phyloP scores from a whole-genome alignment of 1,284 basidiomycete species.

The Pseudozyma flocculosa region DNA sequence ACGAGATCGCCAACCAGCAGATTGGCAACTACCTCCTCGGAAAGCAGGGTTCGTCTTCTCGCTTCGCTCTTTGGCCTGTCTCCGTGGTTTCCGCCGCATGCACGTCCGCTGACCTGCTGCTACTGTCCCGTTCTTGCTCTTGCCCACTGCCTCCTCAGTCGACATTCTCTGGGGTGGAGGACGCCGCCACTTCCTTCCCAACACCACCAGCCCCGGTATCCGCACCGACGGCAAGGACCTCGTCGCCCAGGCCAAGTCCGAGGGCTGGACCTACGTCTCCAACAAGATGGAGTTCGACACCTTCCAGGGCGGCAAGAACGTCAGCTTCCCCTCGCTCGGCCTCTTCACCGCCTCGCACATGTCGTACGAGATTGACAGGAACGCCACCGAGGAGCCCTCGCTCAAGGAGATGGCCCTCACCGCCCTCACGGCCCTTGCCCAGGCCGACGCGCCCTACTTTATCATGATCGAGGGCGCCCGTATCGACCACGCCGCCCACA shows the following conservation, averaged over 20 bases:
- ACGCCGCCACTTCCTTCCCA: slow-evolving; percentile 50
- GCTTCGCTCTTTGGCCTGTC: too few species aligned
- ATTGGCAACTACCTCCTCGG: slow-evolving; percentile 52
- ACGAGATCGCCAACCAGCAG: slow-evolving; percentile 54
- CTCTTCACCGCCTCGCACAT: slow-evolving; percentile 50
- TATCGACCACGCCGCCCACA: slow-evolving; percentile 56
- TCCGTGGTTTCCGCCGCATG: too few species aligned
- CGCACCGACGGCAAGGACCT: slow-evolving; percentile 51
- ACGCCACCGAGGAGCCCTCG: slow-evolving; percentile 46
- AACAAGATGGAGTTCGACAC: slow-evolving; percentile 50
- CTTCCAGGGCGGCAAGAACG: slow-evolving; percentile 19
- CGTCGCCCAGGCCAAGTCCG: slow-evolving; percentile 41
- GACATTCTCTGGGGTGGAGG: slow-evolving; percentile 57
- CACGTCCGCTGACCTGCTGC: too few species aligned
- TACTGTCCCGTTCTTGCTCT: too few species aligned
- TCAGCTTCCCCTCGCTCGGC: slow-evolving; percentile 42
- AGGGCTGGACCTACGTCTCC: slow-evolving; percentile 42
- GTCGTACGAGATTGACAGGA: slow-evolving; percentile 57
- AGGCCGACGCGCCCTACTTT: slow-evolving; percentile 52
- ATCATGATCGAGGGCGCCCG: slow-evolving; percentile 54
- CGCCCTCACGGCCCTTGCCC: slow-evolving; percentile 50
- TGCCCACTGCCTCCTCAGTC: too few species aligned
- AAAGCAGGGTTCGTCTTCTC: slow-evolving; percentile 12
- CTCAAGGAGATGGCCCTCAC: slow-evolving; percentile 56
- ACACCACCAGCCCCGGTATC: slow-evolving; percentile 44